Conservation (phyloP, 1,284 basidiomycete genomes). For the Boletus mariae region DNA sequence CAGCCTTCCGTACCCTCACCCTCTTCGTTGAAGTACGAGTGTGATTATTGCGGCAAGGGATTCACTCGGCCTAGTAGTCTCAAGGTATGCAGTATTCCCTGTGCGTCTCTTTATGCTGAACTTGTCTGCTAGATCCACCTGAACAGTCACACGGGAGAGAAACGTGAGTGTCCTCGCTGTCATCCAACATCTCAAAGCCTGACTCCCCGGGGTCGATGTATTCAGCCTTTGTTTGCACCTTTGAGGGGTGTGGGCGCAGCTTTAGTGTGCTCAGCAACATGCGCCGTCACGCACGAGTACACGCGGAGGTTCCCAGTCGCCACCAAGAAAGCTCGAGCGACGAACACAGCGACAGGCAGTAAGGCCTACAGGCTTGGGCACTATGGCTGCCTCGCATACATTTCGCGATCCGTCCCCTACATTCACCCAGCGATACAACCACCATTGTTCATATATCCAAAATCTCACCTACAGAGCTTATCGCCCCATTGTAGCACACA, state of each 20-base stretch:
- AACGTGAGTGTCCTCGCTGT: slow-evolving; percentile 52
- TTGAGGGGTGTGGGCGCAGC: slow-evolving; percentile 70
- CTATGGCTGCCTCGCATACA: slow-evolving; percentile 3
- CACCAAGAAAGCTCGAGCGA: slow-evolving; percentile 43
- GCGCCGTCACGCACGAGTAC: slow-evolving; percentile 77
- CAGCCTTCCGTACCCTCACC: slow-evolving; percentile 25
- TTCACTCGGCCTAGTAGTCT: slow-evolving; percentile 81
- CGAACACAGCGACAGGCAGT: slow-evolving; percentile 40
- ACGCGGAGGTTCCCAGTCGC: slow-evolving; percentile 41
- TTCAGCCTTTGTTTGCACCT: slow-evolving; percentile 71
- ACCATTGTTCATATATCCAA: slow-evolving; percentile 2
- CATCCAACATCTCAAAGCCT: slow-evolving; percentile 3
- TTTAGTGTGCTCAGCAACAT: slow-evolving; percentile 87
- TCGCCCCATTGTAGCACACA: slow-evolving; percentile 14
- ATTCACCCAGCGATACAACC: slow-evolving; percentile 7
- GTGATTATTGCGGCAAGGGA: slow-evolving; percentile 72
- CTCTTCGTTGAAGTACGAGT: slow-evolving; percentile 62
- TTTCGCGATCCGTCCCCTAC: slow-evolving; percentile 6
- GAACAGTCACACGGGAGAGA: slow-evolving; percentile 82
- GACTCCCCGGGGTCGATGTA: slow-evolving; percentile 6
- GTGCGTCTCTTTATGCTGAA: slow-evolving; percentile 11
- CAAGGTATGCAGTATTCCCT: slow-evolving; percentile 46
- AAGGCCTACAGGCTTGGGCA: slow-evolving; percentile 26
- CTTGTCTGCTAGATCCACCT: slow-evolving; percentile 61
- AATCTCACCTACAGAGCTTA: slow-evolving; percentile 1